These are phyloP conservation scores for Eutypella sp. DNA, from an alignment of 2,329 filamentous ascomycete species.

Conservation along the genomic window DNA sequence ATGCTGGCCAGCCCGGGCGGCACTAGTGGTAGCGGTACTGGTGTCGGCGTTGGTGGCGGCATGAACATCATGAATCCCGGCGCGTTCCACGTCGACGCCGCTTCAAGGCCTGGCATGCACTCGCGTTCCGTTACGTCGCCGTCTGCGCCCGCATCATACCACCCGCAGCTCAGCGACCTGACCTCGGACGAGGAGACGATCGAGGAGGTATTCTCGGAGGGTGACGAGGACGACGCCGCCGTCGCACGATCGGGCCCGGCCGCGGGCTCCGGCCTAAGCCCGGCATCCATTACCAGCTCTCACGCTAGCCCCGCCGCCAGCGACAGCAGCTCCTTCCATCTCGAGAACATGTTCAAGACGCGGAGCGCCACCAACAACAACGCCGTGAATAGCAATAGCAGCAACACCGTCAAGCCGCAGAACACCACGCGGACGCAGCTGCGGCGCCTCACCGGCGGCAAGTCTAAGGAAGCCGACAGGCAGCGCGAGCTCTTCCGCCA, in stretches of 20 bases:
- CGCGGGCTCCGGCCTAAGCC: too few species aligned
- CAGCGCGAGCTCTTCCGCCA: constrained; percentile 32
- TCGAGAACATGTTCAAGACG: constrained; percentile 58
- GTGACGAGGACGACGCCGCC: constrained; percentile 63
- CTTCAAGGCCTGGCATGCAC: constrained; percentile 65
- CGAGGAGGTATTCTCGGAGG: constrained; percentile 75
- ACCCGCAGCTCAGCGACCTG: constrained; percentile 54
- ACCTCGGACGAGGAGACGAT: constrained; percentile 71
- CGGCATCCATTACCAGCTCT: too few species aligned
- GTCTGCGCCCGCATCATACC: constrained; percentile 50
- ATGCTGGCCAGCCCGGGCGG: constrained; percentile 52
- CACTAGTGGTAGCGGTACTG: too few species aligned
- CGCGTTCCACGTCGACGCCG: constrained; percentile 42
- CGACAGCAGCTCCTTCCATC: constrained; percentile 45
- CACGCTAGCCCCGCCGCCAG: background rate
- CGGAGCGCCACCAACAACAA: constrained; percentile 52
- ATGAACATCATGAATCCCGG: constrained; percentile 58
- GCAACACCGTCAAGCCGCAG: constrained; percentile 50
- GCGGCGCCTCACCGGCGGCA: constrained; percentile 56
- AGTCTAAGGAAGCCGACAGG: constrained; percentile 34
- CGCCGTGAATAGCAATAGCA: too few species aligned
- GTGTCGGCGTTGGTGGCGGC: too few species aligned
- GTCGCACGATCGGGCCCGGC: too few species aligned
- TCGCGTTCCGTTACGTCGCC: constrained; percentile 82
- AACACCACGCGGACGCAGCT: constrained; percentile 54